Percentiles rank a stretch among this genome's conserved stretches.
Conservation (phyloP, 2,329 filamentous ascomycete species). For the Colletotrichum sp. region DNA sequence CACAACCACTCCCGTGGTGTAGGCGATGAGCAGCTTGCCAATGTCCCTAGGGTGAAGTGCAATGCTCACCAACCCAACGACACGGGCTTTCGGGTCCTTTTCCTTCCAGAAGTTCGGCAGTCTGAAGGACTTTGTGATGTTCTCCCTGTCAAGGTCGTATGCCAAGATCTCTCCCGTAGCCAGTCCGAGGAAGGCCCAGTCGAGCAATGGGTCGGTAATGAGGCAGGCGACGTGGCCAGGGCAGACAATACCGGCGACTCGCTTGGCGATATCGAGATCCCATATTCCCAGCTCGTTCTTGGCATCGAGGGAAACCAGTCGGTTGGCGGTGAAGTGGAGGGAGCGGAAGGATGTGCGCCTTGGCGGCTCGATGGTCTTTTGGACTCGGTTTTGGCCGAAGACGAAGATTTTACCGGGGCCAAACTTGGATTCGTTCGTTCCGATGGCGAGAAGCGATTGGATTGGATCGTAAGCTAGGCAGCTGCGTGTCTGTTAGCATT, state of each 20-base stretch:
- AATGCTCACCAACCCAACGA: conserved; percentile 73
- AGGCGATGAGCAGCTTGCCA: conserved; percentile 90
- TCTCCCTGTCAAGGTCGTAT: conserved; percentile 89
- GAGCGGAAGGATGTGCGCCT: conserved; percentile 76
- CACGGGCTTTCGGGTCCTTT: conserved; percentile 69
- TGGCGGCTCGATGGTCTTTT: conserved; percentile 74
- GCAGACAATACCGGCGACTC: conserved; percentile 73
- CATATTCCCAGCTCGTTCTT: conserved; percentile 87
- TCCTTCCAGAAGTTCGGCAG: conserved; percentile 89
- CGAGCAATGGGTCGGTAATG: conserved; percentile 85
- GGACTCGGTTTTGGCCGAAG: conserved; percentile 82
- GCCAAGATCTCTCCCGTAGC: conserved; percentile 85
- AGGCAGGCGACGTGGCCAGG: conserved; percentile 78
- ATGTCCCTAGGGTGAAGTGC: conserved; percentile 91
- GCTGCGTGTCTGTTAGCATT: conserved; percentile 44
- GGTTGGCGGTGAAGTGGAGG: conserved; percentile 85
- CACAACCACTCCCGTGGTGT: conserved; percentile 83
- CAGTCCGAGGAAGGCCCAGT: conserved; percentile 89
- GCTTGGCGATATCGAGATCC: conserved; percentile 74
- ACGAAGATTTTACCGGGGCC: conserved; percentile 89
- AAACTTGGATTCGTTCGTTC: conserved; percentile 86
- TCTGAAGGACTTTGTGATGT: conserved; percentile 72
- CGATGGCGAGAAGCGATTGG: conserved; percentile 90
- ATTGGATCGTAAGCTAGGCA: conserved; percentile 91
- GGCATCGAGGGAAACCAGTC: conserved; percentile 82